Base-by-base conservation (phyloP, 129 eudicot species). In the Escallonia rubra region DNA sequence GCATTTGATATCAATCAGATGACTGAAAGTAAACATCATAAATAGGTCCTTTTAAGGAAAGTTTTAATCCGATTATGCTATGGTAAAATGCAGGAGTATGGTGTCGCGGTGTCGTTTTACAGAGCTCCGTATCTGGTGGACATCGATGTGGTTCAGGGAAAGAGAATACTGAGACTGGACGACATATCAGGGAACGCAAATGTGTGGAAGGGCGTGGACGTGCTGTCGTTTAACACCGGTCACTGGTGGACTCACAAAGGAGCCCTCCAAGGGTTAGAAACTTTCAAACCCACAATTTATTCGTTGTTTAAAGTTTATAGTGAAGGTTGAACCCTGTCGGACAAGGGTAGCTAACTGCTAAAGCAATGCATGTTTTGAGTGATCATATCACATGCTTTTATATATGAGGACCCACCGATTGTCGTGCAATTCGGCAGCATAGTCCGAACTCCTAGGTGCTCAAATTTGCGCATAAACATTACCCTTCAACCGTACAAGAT, bases 231-330 rank as follows among this genome's bases (percentile, higher is more conserved):
- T 72, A 84, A 93, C 73, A 89, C 98, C 4, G 98, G 98, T 52
- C 98, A 93, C 46, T 93, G 98, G 98, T 93, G 98, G 98, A 80
- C 67, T 64, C 98, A 93, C 76, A 80, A 76, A 76, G 98, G 96
- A 66, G 55, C 88, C 5, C 92, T 82, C 10, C 95, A 84, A 80
- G 96, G 96, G 98, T 90, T 10, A 42, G 71, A 10, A 23, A 23
- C 34, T 23, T 23, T 23, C 34, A 23, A 23, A 23, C 34, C 34
- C 34, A 23, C 34, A 23, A 23, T 0, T 1, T 23, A 23, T 23
- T 0, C 34, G 34, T 23, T 23, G 34, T 23, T 23, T 23, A 23
- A 23, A 23, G 34, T 23, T 23, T 23, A 23, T 23, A 23, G 34
- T 23, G 34, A 23, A 23, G 34, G 34, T 23, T 23, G 34, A 23